Base-by-base conservation (phyloP, 2,329 filamentous ascomycete genomes). In the Colletotrichum lupini region DNA sequence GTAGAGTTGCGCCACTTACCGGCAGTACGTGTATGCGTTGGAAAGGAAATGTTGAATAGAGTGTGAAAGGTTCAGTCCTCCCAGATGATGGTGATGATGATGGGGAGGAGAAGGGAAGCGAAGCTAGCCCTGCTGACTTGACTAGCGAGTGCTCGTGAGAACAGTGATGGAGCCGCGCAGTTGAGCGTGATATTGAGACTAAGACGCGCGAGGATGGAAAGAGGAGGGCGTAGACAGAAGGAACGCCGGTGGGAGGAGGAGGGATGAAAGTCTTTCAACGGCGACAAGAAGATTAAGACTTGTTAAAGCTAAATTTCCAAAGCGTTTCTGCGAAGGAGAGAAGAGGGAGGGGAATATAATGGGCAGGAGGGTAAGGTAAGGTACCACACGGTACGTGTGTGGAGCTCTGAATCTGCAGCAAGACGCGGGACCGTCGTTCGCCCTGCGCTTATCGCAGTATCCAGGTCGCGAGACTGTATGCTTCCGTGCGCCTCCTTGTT, bases 1-100 rank as follows among this genome's bases (percentile, higher is more conserved):
- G 63, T 60, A 64, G 59, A 69, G 30, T 69, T 64, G 66, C 70
- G 70, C 70, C 70, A 73, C 70, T 60, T 63, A 73, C 70, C 60
- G 26, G 42, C 32, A 32, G 26, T n/a, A 53, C 24, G 28, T 64
- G 49, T 49, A 55, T 32, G 60, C 19, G 32, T 5, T 4, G 14
- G 61, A 56, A 22, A 30, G 12, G 12, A 30, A 24, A 24, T 63
- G 5, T 24, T 16, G 9, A 52, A 24, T 16, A 24, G 42, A 62
- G 26, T 32, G 49, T 22, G 26, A 24, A 16, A n/a, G 26, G 26
- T 32, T 26, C 2, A 16, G 32, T 5, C 42, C 16, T 46, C 42
- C 42, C 42, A 7, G 16, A 16, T 46, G 42, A 46, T 46, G 42
- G 16, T 46, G 42, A 46, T n/a, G 35, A 16, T 42, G 35, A 22